A percentile compares a stretch with the other conserved stretches of the same genome.
These are phyloP conservation scores for Microthlaspi erraticum DNA, from an alignment of 345 rosid species.

Conservation along the genomic window DNA sequence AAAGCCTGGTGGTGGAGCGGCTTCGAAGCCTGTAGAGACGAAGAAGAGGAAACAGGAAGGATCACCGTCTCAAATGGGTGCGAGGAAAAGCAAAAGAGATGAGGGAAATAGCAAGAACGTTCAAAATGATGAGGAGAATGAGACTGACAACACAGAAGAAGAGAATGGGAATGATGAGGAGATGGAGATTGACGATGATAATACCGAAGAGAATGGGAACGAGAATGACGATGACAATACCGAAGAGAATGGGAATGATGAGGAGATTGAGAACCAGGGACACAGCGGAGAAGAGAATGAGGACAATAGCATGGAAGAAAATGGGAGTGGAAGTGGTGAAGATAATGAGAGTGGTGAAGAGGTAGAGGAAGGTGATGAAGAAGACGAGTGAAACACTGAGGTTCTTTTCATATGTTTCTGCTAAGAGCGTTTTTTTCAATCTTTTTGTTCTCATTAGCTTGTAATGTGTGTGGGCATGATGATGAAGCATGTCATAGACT, in stretches of 20 bases:
- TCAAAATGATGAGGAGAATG: slow-evolving; percentile 1
- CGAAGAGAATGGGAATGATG: slow-evolving; percentile 18
- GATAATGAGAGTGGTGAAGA: slow-evolving; percentile 4
- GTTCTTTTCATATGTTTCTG: neutral
- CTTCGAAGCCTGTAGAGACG: slow-evolving; percentile 49
- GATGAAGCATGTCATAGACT: no score
- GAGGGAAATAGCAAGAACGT: slow-evolving; percentile 8
- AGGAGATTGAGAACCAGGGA: slow-evolving; percentile 19
- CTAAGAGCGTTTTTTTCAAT: slow-evolving; percentile 14
- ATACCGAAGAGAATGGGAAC: slow-evolving; percentile 16
- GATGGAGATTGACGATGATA: slow-evolving; percentile 8
- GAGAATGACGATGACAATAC: neutral
- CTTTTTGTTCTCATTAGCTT: slow-evolving; percentile 17
- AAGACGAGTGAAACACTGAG: slow-evolving; percentile 25
- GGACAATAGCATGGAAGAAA: neutral
- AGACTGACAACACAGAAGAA: neutral
- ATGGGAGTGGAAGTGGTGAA: slow-evolving; percentile 1
- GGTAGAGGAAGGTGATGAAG: slow-evolving; percentile 31
- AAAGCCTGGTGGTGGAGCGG: slow-evolving; percentile 24
- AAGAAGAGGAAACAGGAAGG: slow-evolving; percentile 58
- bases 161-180: slow-evolving; percentile 12
- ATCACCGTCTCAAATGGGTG: slow-evolving; percentile 41
- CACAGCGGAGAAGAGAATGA: slow-evolving; percentile 20
- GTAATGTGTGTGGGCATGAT: slow-evolving; percentile 9
- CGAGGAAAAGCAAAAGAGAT: slow-evolving; percentile 43